Conservation (phyloP, 2,329 filamentous ascomycete genomes). For the Colletotrichum orbiculare region DNA sequence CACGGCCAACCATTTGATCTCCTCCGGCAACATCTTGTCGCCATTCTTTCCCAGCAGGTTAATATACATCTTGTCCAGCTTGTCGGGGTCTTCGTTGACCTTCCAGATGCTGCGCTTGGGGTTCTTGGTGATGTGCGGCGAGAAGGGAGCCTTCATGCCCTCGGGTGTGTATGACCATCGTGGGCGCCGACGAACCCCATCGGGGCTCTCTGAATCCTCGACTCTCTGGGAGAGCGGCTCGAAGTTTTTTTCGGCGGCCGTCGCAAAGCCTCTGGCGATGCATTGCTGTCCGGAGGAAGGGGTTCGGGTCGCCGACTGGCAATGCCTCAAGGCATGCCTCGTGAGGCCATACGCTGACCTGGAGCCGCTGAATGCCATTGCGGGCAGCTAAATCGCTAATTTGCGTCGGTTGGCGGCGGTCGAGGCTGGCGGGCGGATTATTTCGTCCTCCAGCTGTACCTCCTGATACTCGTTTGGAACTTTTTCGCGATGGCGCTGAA, state of each 20-base stretch:
- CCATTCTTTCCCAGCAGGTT: slow-evolving; percentile 79
- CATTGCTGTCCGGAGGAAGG: slow-evolving; percentile 23
- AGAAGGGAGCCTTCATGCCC: slow-evolving; percentile 77
- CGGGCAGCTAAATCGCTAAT: slow-evolving; percentile 2
- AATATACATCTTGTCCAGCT: slow-evolving; percentile 82
- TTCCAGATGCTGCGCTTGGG: slow-evolving; percentile 66
- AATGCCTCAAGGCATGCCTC: slow-evolving; percentile 36
- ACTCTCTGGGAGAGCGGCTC: slow-evolving; percentile 25
- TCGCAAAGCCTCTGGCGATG: slow-evolving; percentile 32
- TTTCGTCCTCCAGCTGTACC: slow-evolving; percentile 28
- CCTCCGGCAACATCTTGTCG: slow-evolving; percentile 81
- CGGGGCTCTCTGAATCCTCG: slow-evolving; percentile 26
- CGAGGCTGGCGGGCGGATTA: not conserved
- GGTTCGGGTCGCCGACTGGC: slow-evolving; percentile 26
- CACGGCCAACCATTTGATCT: slow-evolving; percentile 95
- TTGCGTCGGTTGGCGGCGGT: not conserved
- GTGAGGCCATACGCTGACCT: slow-evolving; percentile 34
- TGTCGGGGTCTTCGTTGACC: slow-evolving; percentile 80
- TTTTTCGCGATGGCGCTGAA: slow-evolving; percentile 34
- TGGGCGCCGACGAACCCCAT: slow-evolving; percentile 49
- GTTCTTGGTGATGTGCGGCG: slow-evolving; percentile 66
- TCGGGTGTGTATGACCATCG: slow-evolving; percentile 79
- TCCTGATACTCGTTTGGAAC: slow-evolving; percentile 29
- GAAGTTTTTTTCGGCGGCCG: slow-evolving; percentile 28
- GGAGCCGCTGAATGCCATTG: slow-evolving; percentile 35